Base-by-base conservation (phyloP, 495 filamentous ascomycete species). In the Arthonia radiata region DNA sequence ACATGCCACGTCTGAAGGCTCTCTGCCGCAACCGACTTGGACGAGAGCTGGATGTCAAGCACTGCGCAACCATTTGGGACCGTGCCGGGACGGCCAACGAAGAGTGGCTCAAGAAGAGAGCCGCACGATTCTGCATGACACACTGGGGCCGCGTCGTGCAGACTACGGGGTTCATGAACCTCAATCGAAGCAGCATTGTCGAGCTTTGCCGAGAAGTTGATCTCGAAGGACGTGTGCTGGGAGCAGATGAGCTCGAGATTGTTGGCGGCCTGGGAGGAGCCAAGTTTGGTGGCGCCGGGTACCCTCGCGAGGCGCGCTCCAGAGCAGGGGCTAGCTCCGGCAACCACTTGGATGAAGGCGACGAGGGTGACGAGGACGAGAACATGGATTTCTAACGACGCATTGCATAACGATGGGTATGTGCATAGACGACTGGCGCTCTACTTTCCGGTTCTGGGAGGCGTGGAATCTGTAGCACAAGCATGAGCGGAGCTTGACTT, bases 61-160 rank as follows among this genome's bases (percentile, higher is more conserved):
- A 90, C 36, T 83, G 86, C 3, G 91, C 83, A 27, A 71, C 89
- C 41, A 74, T 91, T 21, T 97, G 89, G 82, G 82, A 92, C 49
- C 75, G 82, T 34, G 81, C 86, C 1, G 70, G 74, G 2, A 62
- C 77, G 15, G 82, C 83, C 9, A 73, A 67, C 39, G 86, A 97
- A 45, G 79, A 91, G 17, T 93, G 80, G 78, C 59, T 97, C 18
- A 71, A 75, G 41, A 70, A 71, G 36, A 69, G 82, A 26, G 82
- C 86, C 4, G 80, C 79, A 3, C 60, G 54, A 27, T 94, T 89
- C 47, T 91, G 77, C 39, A 62, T 94, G 39, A 66, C 68, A 18
- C 71, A 94, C 50, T 97, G 89, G 89, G 86, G 86, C 26, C 71
- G 89, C 16, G 63, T 97, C 12, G 83, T 92, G 13, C 67, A 89